Conservation (phyloP, 306 rosid genomes). For the Sicyos baderoa region DNA sequence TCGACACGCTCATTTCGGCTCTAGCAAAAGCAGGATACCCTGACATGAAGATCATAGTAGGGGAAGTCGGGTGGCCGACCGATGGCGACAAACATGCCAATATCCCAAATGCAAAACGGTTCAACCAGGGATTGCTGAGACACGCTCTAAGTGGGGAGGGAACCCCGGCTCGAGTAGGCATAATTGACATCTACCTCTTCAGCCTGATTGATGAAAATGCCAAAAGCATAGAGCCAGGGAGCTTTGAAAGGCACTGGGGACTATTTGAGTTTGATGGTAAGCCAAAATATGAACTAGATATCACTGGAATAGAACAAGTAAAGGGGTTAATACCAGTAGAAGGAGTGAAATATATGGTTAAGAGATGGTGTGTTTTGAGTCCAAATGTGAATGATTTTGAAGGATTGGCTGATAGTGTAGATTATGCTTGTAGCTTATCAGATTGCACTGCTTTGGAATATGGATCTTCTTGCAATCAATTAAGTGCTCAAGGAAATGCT, state of each 20-base stretch:
- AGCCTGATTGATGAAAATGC: conserved; percentile 67
- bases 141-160: conserved; percentile 59
- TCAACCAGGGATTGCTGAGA: conserved; percentile 58
- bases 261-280: conserved; percentile 81
- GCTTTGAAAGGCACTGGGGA: conserved; percentile 94
- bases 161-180: conserved; percentile 55
- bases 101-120: conserved; percentile 47
- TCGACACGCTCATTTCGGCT: conserved; percentile 65
- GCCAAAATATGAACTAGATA: conserved; percentile 72
- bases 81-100: conserved; percentile 67
- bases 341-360: conserved; percentile 52
- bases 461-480: conserved; percentile 75
- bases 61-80: conserved; percentile 93
- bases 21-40: conserved; percentile 59
- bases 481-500: conserved; percentile 60
- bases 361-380: conserved; percentile 62
- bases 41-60: conserved; percentile 49
- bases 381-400: conserved; percentile 26
- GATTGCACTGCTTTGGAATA: conserved; percentile 86
- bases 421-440: conserved; percentile 70
- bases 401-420: conserved; percentile 38
- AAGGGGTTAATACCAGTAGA: conserved; percentile 53
- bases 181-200: conserved; percentile 49
- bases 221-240: conserved; percentile 65
- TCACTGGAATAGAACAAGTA: conserved; percentile 29